Conservation (phyloP, 2,329 filamentous ascomycete genomes). For the Aquanectria penicillioides region DNA sequence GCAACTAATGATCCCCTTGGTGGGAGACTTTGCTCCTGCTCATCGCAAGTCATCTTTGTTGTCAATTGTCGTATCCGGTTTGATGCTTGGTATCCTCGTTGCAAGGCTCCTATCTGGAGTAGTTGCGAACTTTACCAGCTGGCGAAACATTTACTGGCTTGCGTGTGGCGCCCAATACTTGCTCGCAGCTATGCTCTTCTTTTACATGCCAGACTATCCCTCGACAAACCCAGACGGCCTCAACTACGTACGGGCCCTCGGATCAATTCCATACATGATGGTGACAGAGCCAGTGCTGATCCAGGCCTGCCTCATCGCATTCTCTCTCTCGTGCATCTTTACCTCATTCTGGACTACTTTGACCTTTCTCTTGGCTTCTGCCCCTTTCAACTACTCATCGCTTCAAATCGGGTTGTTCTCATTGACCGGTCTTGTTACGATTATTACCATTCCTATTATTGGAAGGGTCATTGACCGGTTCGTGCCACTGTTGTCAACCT, state of each 20-base stretch:
- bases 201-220: slow-evolving; percentile 85
- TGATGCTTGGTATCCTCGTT: slow-evolving; percentile 79
- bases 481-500: slow-evolving; percentile 72
- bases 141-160: slow-evolving; percentile 84
- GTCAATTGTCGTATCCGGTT: slow-evolving; percentile 78
- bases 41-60: slow-evolving; percentile 74
- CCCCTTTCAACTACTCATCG: slow-evolving; percentile 74
- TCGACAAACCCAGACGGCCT: slow-evolving; percentile 73
- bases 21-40: slow-evolving; percentile 79
- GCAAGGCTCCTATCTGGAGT: slow-evolving; percentile 81
- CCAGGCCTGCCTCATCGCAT: slow-evolving; percentile 74
- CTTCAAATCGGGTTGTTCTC: slow-evolving; percentile 81
- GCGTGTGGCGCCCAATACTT: slow-evolving; percentile 76
- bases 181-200: slow-evolving; percentile 72
- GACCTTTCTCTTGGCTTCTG: slow-evolving; percentile 78
- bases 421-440: slow-evolving; percentile 77
- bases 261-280: slow-evolving; percentile 71
- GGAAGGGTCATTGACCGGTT: slow-evolving; percentile 75
- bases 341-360: slow-evolving; percentile 71
- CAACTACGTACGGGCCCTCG: slow-evolving; percentile 73
- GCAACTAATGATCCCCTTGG: slow-evolving; percentile 81
- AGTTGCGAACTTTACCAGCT: slow-evolving; percentile 76
- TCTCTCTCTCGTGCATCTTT: slow-evolving; percentile 64
- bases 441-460: slow-evolving; percentile 75
- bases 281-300: slow-evolving; percentile 73